These are phyloP conservation scores for Peniophora sp. DNA, from an alignment of 1,284 basidiomycete species.

Conservation along the genomic window DNA sequence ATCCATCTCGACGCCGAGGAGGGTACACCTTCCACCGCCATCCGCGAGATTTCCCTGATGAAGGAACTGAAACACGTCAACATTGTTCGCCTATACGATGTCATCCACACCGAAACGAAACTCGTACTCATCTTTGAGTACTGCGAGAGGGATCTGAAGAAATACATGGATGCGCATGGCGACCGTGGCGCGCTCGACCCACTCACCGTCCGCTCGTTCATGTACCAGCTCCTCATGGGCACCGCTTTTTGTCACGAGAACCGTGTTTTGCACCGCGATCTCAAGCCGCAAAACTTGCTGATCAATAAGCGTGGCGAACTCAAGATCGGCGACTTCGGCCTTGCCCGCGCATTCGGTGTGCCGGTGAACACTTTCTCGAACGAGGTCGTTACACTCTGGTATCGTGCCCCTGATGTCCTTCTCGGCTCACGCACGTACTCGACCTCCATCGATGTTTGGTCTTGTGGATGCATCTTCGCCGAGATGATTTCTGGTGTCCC, in stretches of 20 bases:
- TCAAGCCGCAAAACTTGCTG: slow-evolving; percentile 96
- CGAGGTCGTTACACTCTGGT: slow-evolving; percentile 98
- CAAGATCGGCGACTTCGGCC: slow-evolving; percentile 94
- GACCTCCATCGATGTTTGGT: slow-evolving; percentile 99
- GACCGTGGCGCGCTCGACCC: slow-evolving; percentile 93
- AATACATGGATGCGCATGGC: slow-evolving; percentile 99
- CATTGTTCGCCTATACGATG: slow-evolving; percentile 94
- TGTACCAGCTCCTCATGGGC: slow-evolving; percentile 96
- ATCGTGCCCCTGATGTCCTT: slow-evolving; percentile 96
- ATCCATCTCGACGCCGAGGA: slow-evolving; percentile 95
- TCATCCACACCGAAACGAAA: slow-evolving; percentile 97
- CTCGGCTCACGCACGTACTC: slow-evolving; percentile 96
- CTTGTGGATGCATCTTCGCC: slow-evolving; percentile 97
- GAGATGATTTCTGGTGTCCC: slow-evolving; percentile 98
- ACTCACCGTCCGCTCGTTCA: slow-evolving; percentile 90
- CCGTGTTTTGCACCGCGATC: slow-evolving; percentile 92
- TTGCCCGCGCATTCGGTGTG: slow-evolving; percentile 92
- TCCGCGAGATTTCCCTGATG: slow-evolving; percentile 94
- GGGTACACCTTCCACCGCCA: slow-evolving; percentile 90
- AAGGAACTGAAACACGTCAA: slow-evolving; percentile 95
- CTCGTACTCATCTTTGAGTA: slow-evolving; percentile 98
- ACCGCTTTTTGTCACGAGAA: slow-evolving; percentile 99
- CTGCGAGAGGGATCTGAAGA: slow-evolving; percentile 97
- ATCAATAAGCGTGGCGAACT: slow-evolving; percentile 97
- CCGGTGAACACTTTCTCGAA: slow-evolving; percentile 96